phyloP scores from a whole-genome alignment of 202 grass and related monocot species.

The Panicum hallii region DNA sequence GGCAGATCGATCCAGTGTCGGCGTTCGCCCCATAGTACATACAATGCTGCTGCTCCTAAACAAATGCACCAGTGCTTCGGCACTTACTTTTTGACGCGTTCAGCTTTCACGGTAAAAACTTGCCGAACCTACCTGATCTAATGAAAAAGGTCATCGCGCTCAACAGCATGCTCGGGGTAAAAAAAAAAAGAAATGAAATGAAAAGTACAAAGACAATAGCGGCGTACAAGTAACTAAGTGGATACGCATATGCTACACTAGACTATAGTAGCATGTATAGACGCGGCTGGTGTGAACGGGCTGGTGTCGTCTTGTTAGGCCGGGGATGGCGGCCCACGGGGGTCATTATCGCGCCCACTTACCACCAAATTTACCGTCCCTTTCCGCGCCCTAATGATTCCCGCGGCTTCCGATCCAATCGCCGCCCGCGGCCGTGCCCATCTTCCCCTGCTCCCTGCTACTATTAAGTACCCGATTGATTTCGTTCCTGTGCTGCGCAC shows the following conservation, averaged over 20 bases:
- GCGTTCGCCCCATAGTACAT: neutral
- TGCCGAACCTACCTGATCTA: too few species aligned
- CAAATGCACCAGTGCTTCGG: neutral
- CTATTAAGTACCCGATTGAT: constrained; percentile 11
- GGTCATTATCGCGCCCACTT: constrained; percentile 59
- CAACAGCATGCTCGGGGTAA: neutral
- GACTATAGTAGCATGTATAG: neutral
- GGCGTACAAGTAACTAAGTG: neutral
- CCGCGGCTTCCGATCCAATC: constrained; percentile 49
- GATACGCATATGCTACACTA: neutral
- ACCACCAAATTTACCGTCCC: constrained; percentile 60
- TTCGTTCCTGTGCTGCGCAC: neutral
- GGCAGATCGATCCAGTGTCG: constrained; percentile 12
- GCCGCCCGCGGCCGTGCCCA: constrained; percentile 24
- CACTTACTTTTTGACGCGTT: neutral
- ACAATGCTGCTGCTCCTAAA: too few species aligned
- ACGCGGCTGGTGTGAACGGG: constrained; percentile 33
- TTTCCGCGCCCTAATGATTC: constrained; percentile 53
- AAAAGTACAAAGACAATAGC: neutral
- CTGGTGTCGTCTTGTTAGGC: constrained; percentile 46
- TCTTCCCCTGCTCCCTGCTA: constrained; percentile 31
- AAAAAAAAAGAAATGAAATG: neutral
- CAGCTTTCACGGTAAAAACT: neutral
- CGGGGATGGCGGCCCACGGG: constrained; percentile 16
- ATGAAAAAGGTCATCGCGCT: neutral